Evolutionary conservation across 495 filamentous ascomycete species (phyloP).

Genomic region (Talaromyces wortmannii): DNA sequence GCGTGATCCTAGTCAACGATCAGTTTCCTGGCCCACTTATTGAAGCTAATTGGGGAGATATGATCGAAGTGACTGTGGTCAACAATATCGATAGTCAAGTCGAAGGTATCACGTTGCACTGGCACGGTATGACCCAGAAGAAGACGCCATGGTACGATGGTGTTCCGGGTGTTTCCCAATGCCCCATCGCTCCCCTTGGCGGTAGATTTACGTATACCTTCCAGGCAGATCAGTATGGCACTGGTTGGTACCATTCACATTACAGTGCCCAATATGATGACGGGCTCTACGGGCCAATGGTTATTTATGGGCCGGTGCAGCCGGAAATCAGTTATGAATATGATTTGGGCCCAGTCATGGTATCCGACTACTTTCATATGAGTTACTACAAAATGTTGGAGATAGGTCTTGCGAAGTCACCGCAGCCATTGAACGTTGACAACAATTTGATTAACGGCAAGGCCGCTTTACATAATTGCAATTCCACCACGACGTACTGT

Average conservation of each 20-base stretch:
- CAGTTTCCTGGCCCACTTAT: conserved; percentile 50
- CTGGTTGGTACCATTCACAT: conserved; percentile 54
- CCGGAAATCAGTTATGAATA: not conserved
- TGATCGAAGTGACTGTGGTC: conserved; percentile 15
- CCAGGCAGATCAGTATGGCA: conserved; percentile 47
- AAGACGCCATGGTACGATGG: conserved; percentile 28
- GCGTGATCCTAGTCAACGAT: conserved; percentile 40
- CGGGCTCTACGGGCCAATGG: conserved; percentile 20
- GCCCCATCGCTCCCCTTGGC: conserved; percentile 42
- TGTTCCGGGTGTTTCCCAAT: conserved; percentile 46
- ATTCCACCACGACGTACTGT: not conserved
- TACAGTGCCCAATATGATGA: conserved; percentile 52
- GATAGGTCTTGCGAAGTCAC: not conserved
- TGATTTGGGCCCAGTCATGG: not conserved
- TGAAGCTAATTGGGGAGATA: conserved; percentile 41
- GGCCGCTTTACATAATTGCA: not conserved
- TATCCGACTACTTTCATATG: not conserved
- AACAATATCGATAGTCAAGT: conserved; percentile 2
- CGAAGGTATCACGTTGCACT: conserved; percentile 41
- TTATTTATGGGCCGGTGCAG: not conserved
- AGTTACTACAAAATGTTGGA: not conserved
- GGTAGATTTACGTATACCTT: conserved; percentile 38
- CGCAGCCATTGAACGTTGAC: not conserved
- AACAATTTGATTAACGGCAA: not conserved
- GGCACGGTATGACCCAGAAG: conserved; percentile 44